Evolutionary conservation across 805 yeast species (phyloP).

Genomic region (Tetrapisispora iriomotensis): DNA sequence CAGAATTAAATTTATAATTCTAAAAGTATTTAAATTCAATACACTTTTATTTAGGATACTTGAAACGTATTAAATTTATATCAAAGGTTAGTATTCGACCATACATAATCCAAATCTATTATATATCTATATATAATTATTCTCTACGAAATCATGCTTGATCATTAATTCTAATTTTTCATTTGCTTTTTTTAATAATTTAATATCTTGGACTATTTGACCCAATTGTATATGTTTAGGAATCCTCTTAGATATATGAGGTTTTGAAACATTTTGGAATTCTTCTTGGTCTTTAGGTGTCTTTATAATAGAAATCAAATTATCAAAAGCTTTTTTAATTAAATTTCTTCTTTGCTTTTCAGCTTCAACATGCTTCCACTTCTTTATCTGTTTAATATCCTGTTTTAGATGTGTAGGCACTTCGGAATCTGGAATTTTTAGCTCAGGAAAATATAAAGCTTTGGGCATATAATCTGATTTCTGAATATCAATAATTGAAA

Average conservation of each 20-base stretch:
- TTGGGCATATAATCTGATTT: neutral
- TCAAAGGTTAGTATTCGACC: too few relatives aligned
- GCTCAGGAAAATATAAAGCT: slow-evolving; percentile 16
- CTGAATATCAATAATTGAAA: neutral
- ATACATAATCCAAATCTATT: too few relatives aligned
- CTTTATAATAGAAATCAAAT: slow-evolving; percentile 16
- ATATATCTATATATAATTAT: too few relatives aligned
- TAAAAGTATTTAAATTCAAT: too few relatives aligned
- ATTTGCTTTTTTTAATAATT: slow-evolving; percentile 21
- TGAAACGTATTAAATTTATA: neutral
- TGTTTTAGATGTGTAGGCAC: slow-evolving; percentile 15
- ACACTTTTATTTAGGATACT: neutral
- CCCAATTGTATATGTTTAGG: slow-evolving; percentile 27
- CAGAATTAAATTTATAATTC: slow-evolving; percentile 51
- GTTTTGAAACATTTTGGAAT: neutral
- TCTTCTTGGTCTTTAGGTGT: slow-evolving; percentile 9
- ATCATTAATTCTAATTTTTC: slow-evolving; percentile 12
- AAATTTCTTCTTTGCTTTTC: slow-evolving; percentile 25
- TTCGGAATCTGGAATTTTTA: slow-evolving; percentile 15
- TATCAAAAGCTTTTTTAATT: slow-evolving; percentile 24
- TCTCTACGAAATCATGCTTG: neutral
- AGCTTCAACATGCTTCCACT: slow-evolving; percentile 28
- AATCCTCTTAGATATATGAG: slow-evolving; percentile 15
- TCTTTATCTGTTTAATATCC: slow-evolving; percentile 16
- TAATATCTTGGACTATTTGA: slow-evolving; percentile 25